A percentile compares a stretch with the other conserved stretches of the same genome.
phyloP scores from a whole-genome alignment of 2,329 filamentous ascomycete species.

The Cucurbitaria berberidis region DNA sequence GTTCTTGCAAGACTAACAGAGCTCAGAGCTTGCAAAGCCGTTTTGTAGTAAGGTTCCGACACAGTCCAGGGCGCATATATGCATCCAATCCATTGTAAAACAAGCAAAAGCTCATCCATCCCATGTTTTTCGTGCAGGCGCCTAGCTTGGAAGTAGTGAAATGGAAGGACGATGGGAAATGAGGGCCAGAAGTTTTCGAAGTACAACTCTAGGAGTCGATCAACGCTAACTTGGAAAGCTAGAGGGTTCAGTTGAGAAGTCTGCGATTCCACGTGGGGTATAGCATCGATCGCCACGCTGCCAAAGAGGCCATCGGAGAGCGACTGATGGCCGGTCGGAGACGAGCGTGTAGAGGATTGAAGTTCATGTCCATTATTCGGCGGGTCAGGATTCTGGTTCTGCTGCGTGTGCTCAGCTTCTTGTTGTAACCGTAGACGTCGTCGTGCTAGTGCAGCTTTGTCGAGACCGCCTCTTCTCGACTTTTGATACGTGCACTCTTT shows the following conservation, averaged over 20 bases:
- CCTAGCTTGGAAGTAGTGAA: slow-evolving; percentile 45
- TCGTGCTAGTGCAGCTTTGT: slow-evolving; percentile 40
- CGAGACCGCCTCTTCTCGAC: slow-evolving; percentile 43
- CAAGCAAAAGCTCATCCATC: slow-evolving; percentile 30
- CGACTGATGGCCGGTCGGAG: background rate
- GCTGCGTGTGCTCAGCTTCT: slow-evolving; percentile 26
- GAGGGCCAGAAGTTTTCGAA: slow-evolving; percentile 58
- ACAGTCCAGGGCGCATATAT: slow-evolving; percentile 42
- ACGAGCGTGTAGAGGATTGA: background rate
- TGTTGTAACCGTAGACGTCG: slow-evolving; percentile 36
- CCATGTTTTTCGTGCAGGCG: slow-evolving; percentile 23
- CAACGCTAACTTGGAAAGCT: slow-evolving; percentile 32
- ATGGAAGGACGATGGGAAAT: slow-evolving; percentile 62
- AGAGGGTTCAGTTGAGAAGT: slow-evolving; percentile 14
- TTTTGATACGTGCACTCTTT: slow-evolving; percentile 44
- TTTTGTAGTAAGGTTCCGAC: slow-evolving; percentile 34
- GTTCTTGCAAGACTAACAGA: slow-evolving; percentile 26
- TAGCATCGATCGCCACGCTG: slow-evolving; percentile 2
- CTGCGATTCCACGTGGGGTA: slow-evolving; percentile 8
- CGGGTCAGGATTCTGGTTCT: background rate
- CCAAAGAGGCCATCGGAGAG: background rate
- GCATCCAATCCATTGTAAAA: slow-evolving; percentile 41
- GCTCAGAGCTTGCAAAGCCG: slow-evolving; percentile 27
- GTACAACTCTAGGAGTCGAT: slow-evolving; percentile 39
- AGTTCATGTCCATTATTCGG: background rate